Base-by-base conservation (phyloP, 371 early-diverging fungal species). In the Rhizomucor pusillus region DNA sequence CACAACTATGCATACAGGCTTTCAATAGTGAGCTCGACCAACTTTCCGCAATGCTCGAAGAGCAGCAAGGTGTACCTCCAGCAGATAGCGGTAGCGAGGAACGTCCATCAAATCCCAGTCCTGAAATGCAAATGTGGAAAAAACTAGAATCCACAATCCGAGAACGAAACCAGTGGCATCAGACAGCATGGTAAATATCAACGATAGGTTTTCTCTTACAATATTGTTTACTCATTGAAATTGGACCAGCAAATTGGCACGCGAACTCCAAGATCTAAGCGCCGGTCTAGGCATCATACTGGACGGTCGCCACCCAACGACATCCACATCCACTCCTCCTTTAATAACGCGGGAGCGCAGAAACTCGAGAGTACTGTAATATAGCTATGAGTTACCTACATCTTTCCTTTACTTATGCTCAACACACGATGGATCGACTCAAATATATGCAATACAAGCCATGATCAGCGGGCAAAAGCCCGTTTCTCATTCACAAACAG, bases 131-230 rank as follows among this genome's bases (percentile, higher is more conserved):
- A 45, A 35, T 66, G 4, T 50, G 50, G 22, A 53, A 46, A n/a
- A 66, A 69, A 24, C 40, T 72, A 4, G 66, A 72, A 40, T 43
- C 43, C 0, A 61, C 69, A 24, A 24, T 72, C 5, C 52, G 59
- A 45, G 73, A 72, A 47, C 63, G 69, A 46, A 69, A 66, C 18
- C 66, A 72, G 36, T 72, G 69, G 69, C 73, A 69, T 24, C 57
- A 66, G 49, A 69, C 61, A 39, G 66, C 73, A 45, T 61, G 57
- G 73, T 69, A 64, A 57, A 60, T 29, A 29, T 7, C 29, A 14
- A 37, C 36, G 10, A 22, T 47, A 3, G 19, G 46, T 14, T 47
- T 34, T 24, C 22, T 36, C n/a, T 50, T 35, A 2, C 24, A 11
- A 20, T 35, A n/a, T 13, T 47, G 20, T 18, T n/a, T 25, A 18